Percentiles rank a stretch among this genome's conserved stretches.
Evolutionary conservation across 179 eudicot species (phyloP).

Genomic region (Beta lomatogona): DNA sequence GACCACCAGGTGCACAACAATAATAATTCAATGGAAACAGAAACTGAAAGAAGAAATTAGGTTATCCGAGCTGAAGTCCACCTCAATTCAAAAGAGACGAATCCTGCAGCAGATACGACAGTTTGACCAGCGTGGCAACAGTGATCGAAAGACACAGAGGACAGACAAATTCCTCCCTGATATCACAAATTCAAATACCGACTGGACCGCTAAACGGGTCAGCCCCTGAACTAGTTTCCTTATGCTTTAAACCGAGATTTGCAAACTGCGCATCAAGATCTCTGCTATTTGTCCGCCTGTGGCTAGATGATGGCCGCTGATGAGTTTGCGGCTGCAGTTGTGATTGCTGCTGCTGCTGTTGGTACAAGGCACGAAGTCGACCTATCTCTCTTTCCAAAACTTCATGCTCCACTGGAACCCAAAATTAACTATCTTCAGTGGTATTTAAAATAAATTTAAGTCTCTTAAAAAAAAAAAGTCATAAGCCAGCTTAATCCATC

Average conservation of each 20-base stretch:
- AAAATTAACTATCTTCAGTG: slow-evolving; percentile 10
- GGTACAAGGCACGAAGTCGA: slow-evolving; percentile 68
- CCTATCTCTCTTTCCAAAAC: slow-evolving; percentile 81
- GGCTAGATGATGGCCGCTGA: slow-evolving; percentile 56
- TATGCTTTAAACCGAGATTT: slow-evolving; percentile 61
- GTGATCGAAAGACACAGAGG: slow-evolving; percentile 15
- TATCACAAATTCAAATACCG: slow-evolving; percentile 45
- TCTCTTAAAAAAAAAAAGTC: neutral
- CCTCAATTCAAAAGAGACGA: slow-evolving; percentile 19
- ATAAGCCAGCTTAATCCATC: neutral
- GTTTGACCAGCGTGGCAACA: slow-evolving; percentile 26
- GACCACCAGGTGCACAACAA: slow-evolving; percentile 51
- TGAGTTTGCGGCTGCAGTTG: slow-evolving; percentile 44
- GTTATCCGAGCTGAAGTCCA: slow-evolving; percentile 26
- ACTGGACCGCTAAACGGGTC: slow-evolving; percentile 61
- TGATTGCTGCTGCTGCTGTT: slow-evolving; percentile 40
- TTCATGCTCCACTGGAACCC: slow-evolving; percentile 84
- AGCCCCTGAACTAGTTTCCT: slow-evolving; percentile 53
- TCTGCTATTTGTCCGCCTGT: slow-evolving; percentile 66
- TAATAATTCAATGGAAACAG: slow-evolving; percentile 27
- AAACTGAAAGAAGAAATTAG: slow-evolving; percentile 20
- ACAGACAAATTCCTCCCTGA: neutral
- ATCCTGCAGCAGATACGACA: slow-evolving; percentile 18
- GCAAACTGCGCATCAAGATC: slow-evolving; percentile 84
- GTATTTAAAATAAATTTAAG: too few relatives aligned